Conservation (phyloP, 768 basidiomycete species). For the Russula griseocarnosa region DNA sequence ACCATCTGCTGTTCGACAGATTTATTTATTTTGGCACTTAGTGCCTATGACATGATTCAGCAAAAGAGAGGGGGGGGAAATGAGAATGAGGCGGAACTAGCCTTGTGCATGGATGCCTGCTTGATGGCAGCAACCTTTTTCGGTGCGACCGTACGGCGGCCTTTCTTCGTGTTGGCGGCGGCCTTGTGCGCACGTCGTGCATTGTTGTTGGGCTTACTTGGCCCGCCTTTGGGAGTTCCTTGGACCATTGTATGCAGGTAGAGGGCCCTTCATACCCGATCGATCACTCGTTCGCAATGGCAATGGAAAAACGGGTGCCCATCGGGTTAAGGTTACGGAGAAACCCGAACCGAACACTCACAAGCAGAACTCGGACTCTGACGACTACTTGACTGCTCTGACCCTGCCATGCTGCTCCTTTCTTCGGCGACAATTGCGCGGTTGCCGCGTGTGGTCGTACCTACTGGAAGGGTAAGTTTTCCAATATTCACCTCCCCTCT, state of each 20-base stretch:
- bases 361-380: neutral
- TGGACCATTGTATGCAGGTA: conserved; percentile 57
- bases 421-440: conserved; percentile 30
- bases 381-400: neutral
- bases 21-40: conserved; percentile 87
- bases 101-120: conserved; percentile 75
- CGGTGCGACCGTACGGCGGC: conserved; percentile 70
- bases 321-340: conserved; percentile 25
- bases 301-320: neutral
- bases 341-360: conserved; percentile 4
- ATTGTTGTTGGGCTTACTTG: conserved; percentile 49
- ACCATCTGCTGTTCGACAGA: conserved; percentile 93
- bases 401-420: conserved; percentile 44
- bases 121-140: conserved; percentile 74
- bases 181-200: conserved; percentile 61
- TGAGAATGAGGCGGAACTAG: neutral
- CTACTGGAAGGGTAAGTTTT: conserved; percentile 17
- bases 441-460: conserved; percentile 18
- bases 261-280: neutral
- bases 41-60: conserved; percentile 45
- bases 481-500: neutral
- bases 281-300: neutral
- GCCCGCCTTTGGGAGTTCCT: conserved; percentile 79
- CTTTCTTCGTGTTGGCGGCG: conserved; percentile 72
- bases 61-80: neutral